A percentile compares a stretch with the other conserved stretches of the same genome.
Evolutionary conservation across 306 rosid species (phyloP).

Genomic region (Pyrus bretschneideri): DNA sequence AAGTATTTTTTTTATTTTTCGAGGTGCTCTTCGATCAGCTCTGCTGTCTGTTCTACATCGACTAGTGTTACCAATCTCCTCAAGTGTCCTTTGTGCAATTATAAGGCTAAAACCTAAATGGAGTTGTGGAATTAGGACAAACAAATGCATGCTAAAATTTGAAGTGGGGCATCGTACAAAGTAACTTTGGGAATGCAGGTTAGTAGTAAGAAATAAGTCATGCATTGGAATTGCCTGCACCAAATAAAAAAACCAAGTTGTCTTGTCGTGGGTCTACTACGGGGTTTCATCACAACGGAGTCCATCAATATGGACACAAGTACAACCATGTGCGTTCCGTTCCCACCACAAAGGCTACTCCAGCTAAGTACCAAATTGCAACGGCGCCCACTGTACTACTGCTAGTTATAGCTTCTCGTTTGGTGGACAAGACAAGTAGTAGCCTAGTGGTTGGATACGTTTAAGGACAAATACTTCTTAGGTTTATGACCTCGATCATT

Average conservation of each 20-base stretch:
- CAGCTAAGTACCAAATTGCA: not conserved
- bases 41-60: too few relatives aligned
- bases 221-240: not conserved
- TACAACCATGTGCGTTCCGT: conserved; percentile 49
- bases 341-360: conserved; percentile 33
- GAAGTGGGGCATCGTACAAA: not conserved
- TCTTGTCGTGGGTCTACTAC: conserved; percentile 1
- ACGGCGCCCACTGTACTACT: not conserved
- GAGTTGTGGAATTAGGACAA: not conserved
- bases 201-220: not conserved
- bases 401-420: not conserved
- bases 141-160: not conserved
- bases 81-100: not conserved
- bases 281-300: conserved; percentile 1
- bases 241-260: not conserved
- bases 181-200: not conserved
- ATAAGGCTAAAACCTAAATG: not conserved
- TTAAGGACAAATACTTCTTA: not conserved
- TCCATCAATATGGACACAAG: conserved; percentile 16
- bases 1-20: too few relatives aligned
- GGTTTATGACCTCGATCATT: not conserved
- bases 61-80: too few relatives aligned
- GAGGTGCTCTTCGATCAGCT: too few relatives aligned
- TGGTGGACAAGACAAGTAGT: not conserved
- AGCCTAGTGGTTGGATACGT: not conserved